These are phyloP conservation scores for Lonicera japonica DNA, from an alignment of 129 eudicot genomes.

Conservation along the genomic window DNA sequence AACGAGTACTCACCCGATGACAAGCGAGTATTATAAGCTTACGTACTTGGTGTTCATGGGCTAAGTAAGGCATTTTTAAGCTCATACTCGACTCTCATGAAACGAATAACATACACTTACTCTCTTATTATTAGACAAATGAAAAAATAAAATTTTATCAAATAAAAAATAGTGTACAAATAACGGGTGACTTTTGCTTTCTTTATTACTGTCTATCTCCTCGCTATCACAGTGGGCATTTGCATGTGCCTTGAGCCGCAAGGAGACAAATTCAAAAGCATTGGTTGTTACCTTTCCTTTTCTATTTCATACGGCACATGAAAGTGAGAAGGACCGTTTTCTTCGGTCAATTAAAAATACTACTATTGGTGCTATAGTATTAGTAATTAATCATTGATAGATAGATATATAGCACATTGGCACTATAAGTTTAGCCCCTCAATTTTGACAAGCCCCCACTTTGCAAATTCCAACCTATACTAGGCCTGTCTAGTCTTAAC, in stretches of 20 bases:
- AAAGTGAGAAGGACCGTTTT: not conserved
- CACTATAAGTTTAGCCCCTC: not conserved
- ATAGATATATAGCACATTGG: not conserved
- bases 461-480: too few species aligned
- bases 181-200: too few species aligned
- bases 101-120: too few species aligned
- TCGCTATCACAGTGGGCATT: slow-evolving; percentile 4
- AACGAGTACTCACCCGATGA: not conserved
- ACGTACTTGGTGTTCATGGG: not conserved
- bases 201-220: slow-evolving; percentile 5
- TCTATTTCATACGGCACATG: not conserved
- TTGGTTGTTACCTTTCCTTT: not conserved
- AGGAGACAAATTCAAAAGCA: not conserved
- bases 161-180: too few species aligned
- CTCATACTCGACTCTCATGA: too few species aligned
- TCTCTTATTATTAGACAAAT: too few species aligned
- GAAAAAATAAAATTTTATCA: too few species aligned
- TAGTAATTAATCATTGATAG: not conserved
- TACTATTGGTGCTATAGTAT: not conserved
- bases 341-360: not conserved
- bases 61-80: not conserved
- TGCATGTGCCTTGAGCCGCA: slow-evolving; percentile 4
- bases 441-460: not conserved
- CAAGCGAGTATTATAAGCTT: not conserved
- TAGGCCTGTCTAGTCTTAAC: too few species aligned